Conservation (phyloP, 75 land plant species). For the Pinus albicaulis region DNA sequence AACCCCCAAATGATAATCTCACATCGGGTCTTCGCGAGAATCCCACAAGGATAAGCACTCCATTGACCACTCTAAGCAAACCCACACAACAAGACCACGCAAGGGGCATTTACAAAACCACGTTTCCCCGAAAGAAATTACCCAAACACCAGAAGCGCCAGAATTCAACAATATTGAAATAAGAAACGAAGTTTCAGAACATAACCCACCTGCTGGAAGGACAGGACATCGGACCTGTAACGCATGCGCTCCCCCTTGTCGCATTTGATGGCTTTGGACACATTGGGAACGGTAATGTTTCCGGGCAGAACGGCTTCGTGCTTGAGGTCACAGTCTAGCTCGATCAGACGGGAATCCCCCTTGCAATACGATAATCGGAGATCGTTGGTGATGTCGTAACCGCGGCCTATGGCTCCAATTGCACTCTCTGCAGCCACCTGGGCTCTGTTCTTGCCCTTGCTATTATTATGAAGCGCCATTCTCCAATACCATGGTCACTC, state of each 20-base stretch:
- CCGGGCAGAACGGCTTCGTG: slow-evolving; percentile 58
- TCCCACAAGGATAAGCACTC: no score
- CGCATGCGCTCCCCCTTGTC: slow-evolving; percentile 84
- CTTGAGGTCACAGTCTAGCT: slow-evolving; percentile 21
- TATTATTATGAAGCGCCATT: neutral
- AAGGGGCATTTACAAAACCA: no score
- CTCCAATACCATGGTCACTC: no score
- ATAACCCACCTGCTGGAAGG: slow-evolving; percentile 28
- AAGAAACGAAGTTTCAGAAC: no score
- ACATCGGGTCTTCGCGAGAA: no score
- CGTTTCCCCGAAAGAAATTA: no score
- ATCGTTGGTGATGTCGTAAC: slow-evolving; percentile 68
- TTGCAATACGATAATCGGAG: slow-evolving; percentile 47
- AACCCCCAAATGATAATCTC: no score
- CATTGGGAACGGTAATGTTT: slow-evolving; percentile 46
- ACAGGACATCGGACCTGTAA: slow-evolving; percentile 67
- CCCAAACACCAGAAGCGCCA: no score
- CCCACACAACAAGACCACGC: no score
- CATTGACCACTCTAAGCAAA: no score
- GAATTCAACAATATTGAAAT: no score
- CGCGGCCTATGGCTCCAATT: slow-evolving; percentile 57
- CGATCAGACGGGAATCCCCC: slow-evolving; percentile 40
- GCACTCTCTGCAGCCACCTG: slow-evolving; percentile 59
- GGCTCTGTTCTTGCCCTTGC: neutral
- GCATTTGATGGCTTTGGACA: slow-evolving; percentile 54